Evolutionary conservation across 2,329 filamentous ascomycete species (phyloP), one percentile per base, ranked within the genome.

Genomic region (Xylariaceae sp.): DNA sequence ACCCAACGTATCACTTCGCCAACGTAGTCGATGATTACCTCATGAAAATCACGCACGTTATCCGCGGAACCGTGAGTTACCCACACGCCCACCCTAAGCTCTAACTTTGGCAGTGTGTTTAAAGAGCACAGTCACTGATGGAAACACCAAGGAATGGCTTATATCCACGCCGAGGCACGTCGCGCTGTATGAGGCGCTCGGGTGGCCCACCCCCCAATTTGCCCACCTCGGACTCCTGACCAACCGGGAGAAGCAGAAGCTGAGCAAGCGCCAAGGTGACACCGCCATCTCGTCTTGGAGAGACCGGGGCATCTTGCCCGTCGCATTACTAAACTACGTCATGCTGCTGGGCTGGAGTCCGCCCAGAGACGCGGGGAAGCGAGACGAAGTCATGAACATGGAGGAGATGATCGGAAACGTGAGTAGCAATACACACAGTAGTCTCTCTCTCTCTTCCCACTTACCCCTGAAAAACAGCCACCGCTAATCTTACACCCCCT

Each of bases 1-100:
- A 89, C 62, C 95, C 95, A 0, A 99, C 96, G 0, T 99, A 99
- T 69, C 95, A 99, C 73, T 88, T 99, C 59, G 95, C 95, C 3
- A 99, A 98, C 69, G 93, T 99, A 7, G 88, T 99, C 3, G 95
- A 99, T 69, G 95, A 99, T 69, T 91, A 97, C 72, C 79, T 89
- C 57, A 99, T 99, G 95, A 78, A 90, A 57, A 96, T 99, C 64
- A 97, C 93, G 0, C 93, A 98, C 73, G 95, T 99, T 14, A 90
- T 99, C 56, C 87, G 95, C 42, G 95, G 93, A 50, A 88, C 89
- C 21, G 88, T 89, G 74, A 67, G 82, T 60, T 73, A 7, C n/a
- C n/a, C n/a, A 10, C 40, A 20, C 16, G n/a, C 2, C 5, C 12
- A 2, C 37, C n/a, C n/a, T n/a, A n/a, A n/a, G n/a, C n/a, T n/a